Conservation (phyloP, 345 rosid species). For the Arabidopsis arenosa region DNA sequence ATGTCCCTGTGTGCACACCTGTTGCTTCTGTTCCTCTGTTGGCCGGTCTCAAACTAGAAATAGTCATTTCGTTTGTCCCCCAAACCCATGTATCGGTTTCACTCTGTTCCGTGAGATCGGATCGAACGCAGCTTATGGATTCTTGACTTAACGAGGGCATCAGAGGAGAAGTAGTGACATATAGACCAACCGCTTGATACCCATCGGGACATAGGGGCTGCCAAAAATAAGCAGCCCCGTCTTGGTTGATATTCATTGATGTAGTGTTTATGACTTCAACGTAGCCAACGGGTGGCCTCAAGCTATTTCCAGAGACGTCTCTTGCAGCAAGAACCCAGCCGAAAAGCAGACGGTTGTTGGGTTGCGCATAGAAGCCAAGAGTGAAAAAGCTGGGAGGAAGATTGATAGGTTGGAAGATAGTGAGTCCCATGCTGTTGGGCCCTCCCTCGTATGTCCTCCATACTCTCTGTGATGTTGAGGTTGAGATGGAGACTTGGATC, state of each 20-base stretch:
- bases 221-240: constrained; percentile 68
- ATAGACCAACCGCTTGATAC: constrained; percentile 63
- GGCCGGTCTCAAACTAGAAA: constrained; percentile 54
- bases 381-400: constrained; percentile 51
- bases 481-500: constrained; percentile 52
- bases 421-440: constrained; percentile 56
- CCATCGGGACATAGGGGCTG: constrained; percentile 69
- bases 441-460: constrained; percentile 69
- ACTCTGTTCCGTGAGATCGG: constrained; percentile 62
- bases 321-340: constrained; percentile 72
- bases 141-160: constrained; percentile 61
- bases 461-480: constrained; percentile 51
- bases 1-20: constrained; percentile 71
- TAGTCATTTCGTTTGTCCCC: constrained; percentile 53
- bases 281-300: constrained; percentile 70
- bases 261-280: constrained; percentile 65
- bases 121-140: constrained; percentile 50
- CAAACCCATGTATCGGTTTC: constrained; percentile 61
- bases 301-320: constrained; percentile 41
- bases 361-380: constrained; percentile 69
- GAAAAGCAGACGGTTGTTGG: constrained; percentile 57
- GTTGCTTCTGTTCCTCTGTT: constrained; percentile 52
- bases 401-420: constrained; percentile 61
- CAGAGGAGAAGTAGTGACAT: constrained; percentile 52
- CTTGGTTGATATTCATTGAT: constrained; percentile 51